phyloP scores from a whole-genome alignment of 495 filamentous ascomycete species.

The Neurospora discreta region DNA sequence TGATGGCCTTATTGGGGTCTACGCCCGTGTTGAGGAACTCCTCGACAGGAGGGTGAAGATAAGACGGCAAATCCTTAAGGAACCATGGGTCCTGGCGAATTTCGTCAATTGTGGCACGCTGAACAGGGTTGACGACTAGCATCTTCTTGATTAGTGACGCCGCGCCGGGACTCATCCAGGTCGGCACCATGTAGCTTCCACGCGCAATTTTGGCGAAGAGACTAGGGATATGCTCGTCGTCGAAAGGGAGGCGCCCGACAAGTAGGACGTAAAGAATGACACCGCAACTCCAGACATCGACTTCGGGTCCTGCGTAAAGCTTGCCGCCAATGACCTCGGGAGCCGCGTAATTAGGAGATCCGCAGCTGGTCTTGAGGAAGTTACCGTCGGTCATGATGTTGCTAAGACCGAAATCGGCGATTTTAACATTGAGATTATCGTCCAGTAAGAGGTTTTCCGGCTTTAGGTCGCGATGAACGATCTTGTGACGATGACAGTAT shows the following conservation, averaged over 20 bases:
- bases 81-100: constrained; percentile 97
- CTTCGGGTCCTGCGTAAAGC: constrained; percentile 93
- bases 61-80: constrained; percentile 67
- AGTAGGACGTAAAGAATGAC: constrained; percentile 95
- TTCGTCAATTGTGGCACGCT: constrained; percentile 84
- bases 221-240: constrained; percentile 70
- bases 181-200: constrained; percentile 79
- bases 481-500: constrained; percentile 98
- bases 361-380: constrained; percentile 96
- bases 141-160: constrained; percentile 77
- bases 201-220: constrained; percentile 33
- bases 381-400: constrained; percentile 99
- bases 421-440: constrained; percentile 91
- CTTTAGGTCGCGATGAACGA: constrained; percentile 94
- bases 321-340: constrained; percentile 97
- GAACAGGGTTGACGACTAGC: constrained; percentile 89
- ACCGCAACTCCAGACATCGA: constrained; percentile 98
- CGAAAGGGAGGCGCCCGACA: constrained; percentile 85
- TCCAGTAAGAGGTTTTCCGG: constrained; percentile 95
- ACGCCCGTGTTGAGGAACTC: constrained; percentile 90
- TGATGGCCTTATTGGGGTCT: constrained; percentile 81
- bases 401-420: constrained; percentile 95
- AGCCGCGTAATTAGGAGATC: constrained; percentile 95
- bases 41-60: constrained; percentile 80
- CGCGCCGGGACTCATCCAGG: constrained; percentile 80